A percentile compares a stretch with the other conserved stretches of the same genome.
Conservation (phyloP, 2,329 filamentous ascomycete species). For the Corinectria fuckeliana region DNA sequence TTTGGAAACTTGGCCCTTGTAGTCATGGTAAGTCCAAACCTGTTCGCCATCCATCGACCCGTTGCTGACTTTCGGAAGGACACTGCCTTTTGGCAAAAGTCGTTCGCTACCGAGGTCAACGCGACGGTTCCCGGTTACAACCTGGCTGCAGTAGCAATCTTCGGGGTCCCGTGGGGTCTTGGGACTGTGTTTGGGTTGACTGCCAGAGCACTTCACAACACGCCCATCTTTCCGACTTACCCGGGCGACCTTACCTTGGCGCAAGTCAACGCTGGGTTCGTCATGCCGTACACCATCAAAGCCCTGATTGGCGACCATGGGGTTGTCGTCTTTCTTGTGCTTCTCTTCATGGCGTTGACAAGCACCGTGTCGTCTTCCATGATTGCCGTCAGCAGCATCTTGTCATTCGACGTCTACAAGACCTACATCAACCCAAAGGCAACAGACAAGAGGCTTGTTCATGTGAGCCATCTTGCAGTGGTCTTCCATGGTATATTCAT, state of each 20-base stretch:
- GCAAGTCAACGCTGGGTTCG: slow-evolving; percentile 3
- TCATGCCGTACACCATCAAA: background rate
- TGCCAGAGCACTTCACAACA: background rate
- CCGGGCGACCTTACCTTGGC: slow-evolving; percentile 3
- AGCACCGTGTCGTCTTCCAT: background rate
- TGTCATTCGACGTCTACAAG: slow-evolving; percentile 9
- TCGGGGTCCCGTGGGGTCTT: background rate
- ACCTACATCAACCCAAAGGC: slow-evolving; percentile 1
- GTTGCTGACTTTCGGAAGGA: background rate
- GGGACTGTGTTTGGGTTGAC: background rate
- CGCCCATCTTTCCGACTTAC: slow-evolving; percentile 7
- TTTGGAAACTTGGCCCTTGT: background rate
- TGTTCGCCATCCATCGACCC: background rate
- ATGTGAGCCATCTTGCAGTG: background rate
- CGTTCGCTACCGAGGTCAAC: background rate
- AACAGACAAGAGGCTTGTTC: background rate
- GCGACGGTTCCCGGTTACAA: background rate
- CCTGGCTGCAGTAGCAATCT: background rate
- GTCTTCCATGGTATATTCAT: background rate
- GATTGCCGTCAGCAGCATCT: background rate
- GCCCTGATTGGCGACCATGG: slow-evolving; percentile 7
- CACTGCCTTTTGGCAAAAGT: background rate
- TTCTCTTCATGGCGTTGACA: slow-evolving; percentile 8
- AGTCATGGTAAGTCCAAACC: background rate
- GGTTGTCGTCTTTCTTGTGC: background rate